These are phyloP conservation scores for Ananas comosus DNA, from an alignment of 176 grass and related monocot species.

Conservation along the genomic window DNA sequence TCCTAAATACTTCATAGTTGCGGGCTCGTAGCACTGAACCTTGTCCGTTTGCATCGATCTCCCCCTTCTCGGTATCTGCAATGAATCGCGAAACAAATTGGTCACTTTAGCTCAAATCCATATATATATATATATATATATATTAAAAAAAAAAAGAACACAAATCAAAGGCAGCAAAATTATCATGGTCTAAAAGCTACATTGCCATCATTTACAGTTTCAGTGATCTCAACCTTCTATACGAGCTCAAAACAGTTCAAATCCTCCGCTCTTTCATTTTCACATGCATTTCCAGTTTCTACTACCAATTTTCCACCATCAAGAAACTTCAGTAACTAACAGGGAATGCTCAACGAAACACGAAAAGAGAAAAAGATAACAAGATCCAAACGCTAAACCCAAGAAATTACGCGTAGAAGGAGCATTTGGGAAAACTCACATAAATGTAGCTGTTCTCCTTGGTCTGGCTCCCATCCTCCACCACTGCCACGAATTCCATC, in stretches of 20 bases:
- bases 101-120: conserved; percentile 1
- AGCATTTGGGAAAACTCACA: conserved; percentile 24
- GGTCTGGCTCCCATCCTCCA: conserved; percentile 58
- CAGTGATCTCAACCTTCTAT: not conserved
- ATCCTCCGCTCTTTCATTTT: not conserved
- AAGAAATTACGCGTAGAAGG: not conserved
- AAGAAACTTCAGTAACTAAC: not conserved
- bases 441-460: conserved; percentile 90
- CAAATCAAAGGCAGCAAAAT: not conserved
- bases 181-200: not conserved
- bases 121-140: not conserved
- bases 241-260: not conserved
- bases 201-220: not conserved
- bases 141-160: not conserved
- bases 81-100: conserved; percentile 7
- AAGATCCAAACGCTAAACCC: not conserved
- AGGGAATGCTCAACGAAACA: not conserved
- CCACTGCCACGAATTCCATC: conserved; percentile 36
- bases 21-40: conserved; percentile 91
- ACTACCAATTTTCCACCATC: too few relatives aligned
- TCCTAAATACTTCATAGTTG: conserved; percentile 95
- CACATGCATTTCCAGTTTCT: too few relatives aligned
- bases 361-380: not conserved
- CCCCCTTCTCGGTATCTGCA: conserved; percentile 79
- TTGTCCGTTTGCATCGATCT: conserved; percentile 54